Percentiles rank a stretch among this genome's conserved stretches.
Evolutionary conservation across 331 rosid species (phyloP).

Genomic region (Pyrus hybrid): DNA sequence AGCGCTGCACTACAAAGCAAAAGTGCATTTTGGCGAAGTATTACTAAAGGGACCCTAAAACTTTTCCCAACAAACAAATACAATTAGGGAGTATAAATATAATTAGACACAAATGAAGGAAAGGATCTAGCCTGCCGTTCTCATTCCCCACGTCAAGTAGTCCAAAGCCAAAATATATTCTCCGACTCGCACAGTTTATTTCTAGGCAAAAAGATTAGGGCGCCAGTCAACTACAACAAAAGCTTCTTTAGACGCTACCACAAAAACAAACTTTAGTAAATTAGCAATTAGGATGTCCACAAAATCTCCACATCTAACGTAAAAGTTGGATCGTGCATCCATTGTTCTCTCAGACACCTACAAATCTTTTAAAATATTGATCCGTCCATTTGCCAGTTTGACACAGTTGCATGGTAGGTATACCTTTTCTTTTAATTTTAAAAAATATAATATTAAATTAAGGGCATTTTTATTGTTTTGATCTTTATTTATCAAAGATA

Average conservation of each 20-base stretch:
- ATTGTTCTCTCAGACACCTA: neutral
- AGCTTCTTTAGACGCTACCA: neutral
- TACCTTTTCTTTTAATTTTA: neutral
- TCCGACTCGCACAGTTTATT: neutral
- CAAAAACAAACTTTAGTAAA: neutral
- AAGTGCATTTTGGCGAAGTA: neutral
- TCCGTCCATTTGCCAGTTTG: neutral
- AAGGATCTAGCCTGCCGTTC: neutral
- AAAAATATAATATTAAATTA: neutral
- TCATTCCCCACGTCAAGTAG: neutral
- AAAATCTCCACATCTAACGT: neutral
- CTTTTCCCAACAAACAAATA: neutral
- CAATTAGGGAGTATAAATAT: neutral
- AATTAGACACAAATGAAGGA: neutral
- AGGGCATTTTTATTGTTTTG: too few species aligned
- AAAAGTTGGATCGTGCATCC: neutral
- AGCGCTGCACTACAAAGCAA: neutral
- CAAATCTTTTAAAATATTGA: neutral
- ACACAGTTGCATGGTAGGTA: neutral
- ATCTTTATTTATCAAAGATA: too few species aligned
- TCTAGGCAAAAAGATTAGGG: neutral
- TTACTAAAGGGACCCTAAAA: neutral
- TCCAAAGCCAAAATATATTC: neutral
- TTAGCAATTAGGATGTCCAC: neutral
- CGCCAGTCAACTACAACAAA: neutral